Evolutionary conservation across 2,329 filamentous ascomycete genomes (phyloP), one percentile per base, ranked within the genome.

Genomic region (Amesomyces nigricolor): DNA sequence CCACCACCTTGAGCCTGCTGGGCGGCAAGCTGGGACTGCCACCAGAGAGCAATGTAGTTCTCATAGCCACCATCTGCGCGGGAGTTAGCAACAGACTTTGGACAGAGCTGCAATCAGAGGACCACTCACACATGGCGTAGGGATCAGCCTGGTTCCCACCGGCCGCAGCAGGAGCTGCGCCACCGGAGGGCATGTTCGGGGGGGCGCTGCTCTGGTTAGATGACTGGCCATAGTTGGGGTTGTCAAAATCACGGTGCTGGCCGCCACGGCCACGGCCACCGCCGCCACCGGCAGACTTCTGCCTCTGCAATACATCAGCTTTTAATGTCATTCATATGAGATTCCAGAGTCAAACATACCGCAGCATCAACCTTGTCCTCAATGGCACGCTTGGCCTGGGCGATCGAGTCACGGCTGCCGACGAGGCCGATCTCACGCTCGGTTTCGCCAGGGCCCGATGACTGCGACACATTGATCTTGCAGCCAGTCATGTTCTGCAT

Each of bases 351-450:
- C 13, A 19, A 13, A 80, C 86, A 73, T 81, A 91, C 86, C 70
- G 92, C 89, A 67, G 89, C 87, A 59, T 95, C 89, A 47, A 96
- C 89, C 73, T 96, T 96, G 63, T 95, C 91, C 70, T 90, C 88
- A 59, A 96, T 95, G 43, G 89, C 88, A 64, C 78, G 78, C 74
- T 95, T 95, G 37, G 91, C 91, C 61, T 83, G 82, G 51, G 83
- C 82, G 66, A 96, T 94, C 53, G 88, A 84, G 64, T 89, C 86
- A 44, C 82, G 81, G 38, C 81, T 82, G 60, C 91, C 91, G 60
- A 94, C 87, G 44, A 96, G 79, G 45, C 88, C 89, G 67, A 96
- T 95, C 70, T 95, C 88, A 66, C 91, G 85, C 70, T 94, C 86
- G 56, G 85, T 80, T 67, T 95, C 90, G 61, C 82, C 81, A 48